A percentile compares a stretch with the other conserved stretches of the same genome.
These are phyloP conservation scores for Medicago arabica DNA, from an alignment of 306 rosid genomes.

Conservation along the genomic window DNA sequence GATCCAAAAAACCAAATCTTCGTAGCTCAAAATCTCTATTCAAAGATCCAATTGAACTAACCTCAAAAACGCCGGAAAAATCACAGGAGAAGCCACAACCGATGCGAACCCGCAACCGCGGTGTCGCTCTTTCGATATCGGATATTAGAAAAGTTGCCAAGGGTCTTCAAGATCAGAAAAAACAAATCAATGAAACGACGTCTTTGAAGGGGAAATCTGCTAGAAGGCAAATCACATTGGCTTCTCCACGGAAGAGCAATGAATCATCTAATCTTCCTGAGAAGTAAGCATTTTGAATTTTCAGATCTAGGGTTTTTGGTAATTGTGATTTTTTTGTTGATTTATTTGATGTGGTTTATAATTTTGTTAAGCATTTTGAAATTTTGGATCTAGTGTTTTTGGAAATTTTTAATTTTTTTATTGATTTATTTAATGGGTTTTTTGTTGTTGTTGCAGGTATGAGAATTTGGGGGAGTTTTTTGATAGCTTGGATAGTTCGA, in stretches of 20 bases:
- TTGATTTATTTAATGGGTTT: not conserved
- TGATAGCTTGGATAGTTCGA: slow-evolving; percentile 61
- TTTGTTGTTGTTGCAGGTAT: slow-evolving; percentile 53
- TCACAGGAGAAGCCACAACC: slow-evolving; percentile 46
- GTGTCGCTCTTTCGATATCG: slow-evolving; percentile 53
- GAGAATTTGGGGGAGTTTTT: slow-evolving; percentile 61
- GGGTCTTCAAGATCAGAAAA: slow-evolving; percentile 42
- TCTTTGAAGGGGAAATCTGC: slow-evolving; percentile 41
- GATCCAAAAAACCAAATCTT: slow-evolving; percentile 42
- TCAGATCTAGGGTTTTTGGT: not conserved
- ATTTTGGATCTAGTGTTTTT: not conserved
- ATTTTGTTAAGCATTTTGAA: not conserved
- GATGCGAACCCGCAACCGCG: slow-evolving; percentile 52
- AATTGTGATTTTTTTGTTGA: not conserved
- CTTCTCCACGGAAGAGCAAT: slow-evolving; percentile 37
- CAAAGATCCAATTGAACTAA: slow-evolving; percentile 32
- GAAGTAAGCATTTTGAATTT: slow-evolving; percentile 44
- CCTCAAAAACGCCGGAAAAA: slow-evolving; percentile 57
- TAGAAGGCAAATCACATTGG: slow-evolving; percentile 47
- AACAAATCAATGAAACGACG: slow-evolving; percentile 19
- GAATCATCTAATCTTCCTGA: slow-evolving; percentile 51
- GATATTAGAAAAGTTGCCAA: slow-evolving; percentile 56
- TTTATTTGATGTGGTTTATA: not conserved
- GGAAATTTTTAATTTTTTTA: not conserved
- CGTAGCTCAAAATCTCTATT: slow-evolving; percentile 42